Percentiles rank a stretch among this genome's conserved stretches.
These are phyloP conservation scores for Quercus aquifolioides DNA, from an alignment of 306 rosid genomes.

Conservation along the genomic window DNA sequence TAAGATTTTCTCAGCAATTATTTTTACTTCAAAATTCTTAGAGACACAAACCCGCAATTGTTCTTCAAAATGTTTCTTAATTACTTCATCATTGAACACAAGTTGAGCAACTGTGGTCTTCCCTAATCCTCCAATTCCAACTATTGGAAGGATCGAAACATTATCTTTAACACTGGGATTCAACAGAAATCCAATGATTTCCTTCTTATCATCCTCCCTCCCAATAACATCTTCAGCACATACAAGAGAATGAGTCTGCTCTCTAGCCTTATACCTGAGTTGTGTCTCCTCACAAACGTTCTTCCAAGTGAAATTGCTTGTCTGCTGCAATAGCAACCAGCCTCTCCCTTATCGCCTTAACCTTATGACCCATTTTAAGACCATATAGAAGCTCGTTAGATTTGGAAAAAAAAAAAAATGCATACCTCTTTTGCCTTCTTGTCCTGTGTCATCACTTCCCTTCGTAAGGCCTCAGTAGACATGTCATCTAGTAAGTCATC, in stretches of 20 bases:
- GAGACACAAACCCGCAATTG: neutral
- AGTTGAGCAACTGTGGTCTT: slow-evolving; percentile 18
- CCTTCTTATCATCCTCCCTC: slow-evolving; percentile 13
- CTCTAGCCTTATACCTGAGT: neutral
- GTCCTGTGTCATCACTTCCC: too few species aligned
- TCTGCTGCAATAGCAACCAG: too few species aligned
- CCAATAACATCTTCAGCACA: too few species aligned
- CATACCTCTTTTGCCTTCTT: neutral
- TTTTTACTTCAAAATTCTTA: neutral
- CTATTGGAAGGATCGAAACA: neutral
- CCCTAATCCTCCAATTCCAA: slow-evolving; percentile 19
- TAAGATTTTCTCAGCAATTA: neutral
- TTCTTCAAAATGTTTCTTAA: neutral
- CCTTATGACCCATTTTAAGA: neutral
- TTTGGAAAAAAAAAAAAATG: too few species aligned
- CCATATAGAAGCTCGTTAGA: too few species aligned
- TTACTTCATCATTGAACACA: neutral
- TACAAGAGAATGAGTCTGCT: neutral
- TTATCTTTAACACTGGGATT: neutral
- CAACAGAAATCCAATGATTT: neutral
- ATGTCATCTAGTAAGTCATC: neutral
- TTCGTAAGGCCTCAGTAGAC: neutral
- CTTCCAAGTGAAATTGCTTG: neutral
- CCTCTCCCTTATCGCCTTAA: neutral
- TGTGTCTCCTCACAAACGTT: too few species aligned